Base-by-base conservation (phyloP, 495 filamentous ascomycete species). In the Lophiotrema nucula region DNA sequence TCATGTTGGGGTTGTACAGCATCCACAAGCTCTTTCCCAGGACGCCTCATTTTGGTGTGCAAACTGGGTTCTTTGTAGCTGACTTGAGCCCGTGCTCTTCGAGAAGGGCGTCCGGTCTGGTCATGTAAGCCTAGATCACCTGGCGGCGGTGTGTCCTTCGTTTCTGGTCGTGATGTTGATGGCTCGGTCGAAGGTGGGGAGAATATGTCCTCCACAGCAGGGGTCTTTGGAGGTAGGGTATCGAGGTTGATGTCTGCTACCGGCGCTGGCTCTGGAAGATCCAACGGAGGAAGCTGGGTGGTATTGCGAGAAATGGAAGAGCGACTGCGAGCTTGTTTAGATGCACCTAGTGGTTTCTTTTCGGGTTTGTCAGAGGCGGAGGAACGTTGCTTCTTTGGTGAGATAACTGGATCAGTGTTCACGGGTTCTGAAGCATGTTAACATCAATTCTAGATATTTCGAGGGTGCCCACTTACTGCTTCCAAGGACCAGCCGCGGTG, bases 51-150 rank as follows among this genome's bases (percentile, higher is more conserved):
- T 47, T 75, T 75, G 5, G 53, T 57, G 27, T 58, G 62, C 24
- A 74, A 54, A 38, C 53, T 71, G 12, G 73, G 73, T 53, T 76
- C 73, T 23, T 72, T 69, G 47, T 76, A 76, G 67, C 67, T 75
- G 31, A 75, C 73, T 35, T 65, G 60, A 2, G 64, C 47, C 4
- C 73, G 56, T 2, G 66, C 73, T 26, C 73, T 65, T 37, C 73
- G 66, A 1, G 60, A 67, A 6, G 72, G 66, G 21, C 73, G 62
- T 5, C 48, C 61, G 31, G 12, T 53, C 27, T 49, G 42, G 27
- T 56, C 47, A 35, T 26, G 39, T 11, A 64, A 47, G 22, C 33
- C 50, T 3, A 74, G 54, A 41, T 73, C 69, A 23, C 56, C 55
- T 1, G 72, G 72, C 11, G 72, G 72, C 11, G 72, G 72, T 1